Conservation (phyloP, 805 yeast genomes). For the Myxozyma mucilagina region DNA sequence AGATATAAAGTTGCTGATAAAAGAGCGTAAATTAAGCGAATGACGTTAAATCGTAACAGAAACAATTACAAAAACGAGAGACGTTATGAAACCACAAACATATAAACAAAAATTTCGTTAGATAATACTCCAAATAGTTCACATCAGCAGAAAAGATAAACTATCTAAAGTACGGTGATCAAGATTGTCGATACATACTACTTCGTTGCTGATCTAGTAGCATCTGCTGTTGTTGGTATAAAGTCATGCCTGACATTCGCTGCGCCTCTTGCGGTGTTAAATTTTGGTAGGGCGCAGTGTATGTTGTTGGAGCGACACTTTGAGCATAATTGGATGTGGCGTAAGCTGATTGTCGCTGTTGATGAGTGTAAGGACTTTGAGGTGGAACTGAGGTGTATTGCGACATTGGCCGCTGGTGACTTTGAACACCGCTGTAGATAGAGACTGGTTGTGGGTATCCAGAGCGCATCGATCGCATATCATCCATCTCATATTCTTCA, state of each 20-base stretch:
- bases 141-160: neutral
- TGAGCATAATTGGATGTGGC: conserved; percentile 1
- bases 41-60: too few relatives aligned
- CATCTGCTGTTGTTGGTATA: conserved; percentile 16
- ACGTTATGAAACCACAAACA: too few relatives aligned
- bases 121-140: too few relatives aligned
- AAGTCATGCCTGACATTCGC: conserved; percentile 11
- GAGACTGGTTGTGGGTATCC: conserved; percentile 18
- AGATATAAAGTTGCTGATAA: too few relatives aligned
- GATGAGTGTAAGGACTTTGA: neutral
- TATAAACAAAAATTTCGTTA: too few relatives aligned
- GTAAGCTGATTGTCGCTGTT: neutral
- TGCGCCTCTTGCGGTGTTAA: neutral
- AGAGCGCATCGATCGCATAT: conserved; percentile 35
- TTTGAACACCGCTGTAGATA: conserved; percentile 11
- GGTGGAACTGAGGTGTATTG: neutral
- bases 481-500: conserved; percentile 43
- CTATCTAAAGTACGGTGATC: neutral
- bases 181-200: neutral
- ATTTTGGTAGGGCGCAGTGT: conserved; percentile 1
- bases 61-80: too few relatives aligned
- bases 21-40: too few relatives aligned
- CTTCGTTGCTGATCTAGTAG: conserved; percentile 9
- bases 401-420: neutral
- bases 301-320: conserved; percentile 1